A percentile compares a stretch with the other conserved stretches of the same genome.
Conservation (phyloP, 768 basidiomycete genomes). For the Phylloporus sp. region DNA sequence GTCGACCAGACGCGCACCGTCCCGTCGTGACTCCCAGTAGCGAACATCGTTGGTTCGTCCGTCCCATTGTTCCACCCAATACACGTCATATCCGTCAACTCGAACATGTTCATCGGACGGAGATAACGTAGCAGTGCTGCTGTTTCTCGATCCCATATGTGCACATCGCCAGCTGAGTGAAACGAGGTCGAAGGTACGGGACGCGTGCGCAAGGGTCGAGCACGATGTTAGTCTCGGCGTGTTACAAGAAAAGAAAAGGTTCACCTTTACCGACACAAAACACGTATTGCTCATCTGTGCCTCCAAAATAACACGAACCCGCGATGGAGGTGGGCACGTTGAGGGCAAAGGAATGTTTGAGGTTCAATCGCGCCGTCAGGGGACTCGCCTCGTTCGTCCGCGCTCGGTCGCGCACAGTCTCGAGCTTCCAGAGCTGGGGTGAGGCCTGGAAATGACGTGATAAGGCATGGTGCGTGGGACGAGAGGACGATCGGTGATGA, state of each 20-base stretch:
- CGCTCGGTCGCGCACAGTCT: conserved; percentile 47
- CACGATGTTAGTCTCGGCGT: too few relatives aligned
- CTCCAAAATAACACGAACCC: conserved; percentile 78
- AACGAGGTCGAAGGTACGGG: too few relatives aligned
- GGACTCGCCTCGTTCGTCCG: conserved; percentile 28
- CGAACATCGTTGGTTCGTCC: conserved; percentile 46
- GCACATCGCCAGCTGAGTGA: conserved; percentile 67
- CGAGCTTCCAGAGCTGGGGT: conserved; percentile 72
- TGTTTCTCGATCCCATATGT: conserved; percentile 82
- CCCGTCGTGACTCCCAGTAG: conserved; percentile 76
- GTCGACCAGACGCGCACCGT: conserved; percentile 70
- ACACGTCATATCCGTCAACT: conserved; percentile 63
- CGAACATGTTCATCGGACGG: conserved; percentile 46
- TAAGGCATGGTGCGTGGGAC: neutral
- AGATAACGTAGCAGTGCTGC: conserved; percentile 66
- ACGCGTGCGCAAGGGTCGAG: too few relatives aligned
- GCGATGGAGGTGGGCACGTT: conserved; percentile 64
- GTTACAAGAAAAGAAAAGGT: neutral
- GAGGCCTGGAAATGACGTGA: conserved; percentile 41
- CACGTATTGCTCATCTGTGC: conserved; percentile 72
- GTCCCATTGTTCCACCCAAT: conserved; percentile 74
- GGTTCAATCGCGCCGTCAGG: conserved; percentile 22
- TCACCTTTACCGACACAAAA: conserved; percentile 73
- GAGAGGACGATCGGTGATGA: neutral
- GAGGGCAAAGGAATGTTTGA: conserved; percentile 64